Percentiles rank a stretch among this genome's conserved stretches.
phyloP scores from a whole-genome alignment of 2,329 filamentous ascomycete species.

The Pseudogymnoascus sp. region DNA sequence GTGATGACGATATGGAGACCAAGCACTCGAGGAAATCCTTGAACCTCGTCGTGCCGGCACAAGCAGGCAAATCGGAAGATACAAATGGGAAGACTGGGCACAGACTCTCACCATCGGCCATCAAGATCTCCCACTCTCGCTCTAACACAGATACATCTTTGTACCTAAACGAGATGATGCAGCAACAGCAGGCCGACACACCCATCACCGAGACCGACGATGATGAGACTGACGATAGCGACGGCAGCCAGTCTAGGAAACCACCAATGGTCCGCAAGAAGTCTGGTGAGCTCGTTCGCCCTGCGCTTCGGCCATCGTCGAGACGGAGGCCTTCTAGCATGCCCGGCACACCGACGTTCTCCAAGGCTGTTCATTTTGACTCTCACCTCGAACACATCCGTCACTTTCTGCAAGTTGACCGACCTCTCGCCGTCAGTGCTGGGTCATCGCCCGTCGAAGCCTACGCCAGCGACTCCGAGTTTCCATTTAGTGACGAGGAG shows the following conservation, averaged over 20 bases:
- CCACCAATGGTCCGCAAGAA: conserved; percentile 97
- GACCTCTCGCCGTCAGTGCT: conserved; percentile 91
- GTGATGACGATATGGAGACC: conserved; percentile 17
- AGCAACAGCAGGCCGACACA: conserved; percentile 17
- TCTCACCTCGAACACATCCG: conserved; percentile 92
- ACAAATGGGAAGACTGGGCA: conserved; percentile 11
- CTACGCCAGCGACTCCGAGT: conserved; percentile 81
- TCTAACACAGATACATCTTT: conserved; percentile 40
- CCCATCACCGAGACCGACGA: conserved; percentile 46
- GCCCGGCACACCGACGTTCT: conserved; percentile 92
- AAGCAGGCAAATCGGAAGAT: conserved; percentile 26
- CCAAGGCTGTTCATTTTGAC: conserved; percentile 97
- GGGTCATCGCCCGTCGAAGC: conserved; percentile 83
- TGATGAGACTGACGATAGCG: conserved; percentile 46
- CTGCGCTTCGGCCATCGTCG: conserved; percentile 72
- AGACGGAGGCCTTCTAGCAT: conserved; percentile 83
- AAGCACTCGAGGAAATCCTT: conserved; percentile 20
- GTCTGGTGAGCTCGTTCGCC: conserved; percentile 91
- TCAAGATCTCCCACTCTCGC: conserved; percentile 24
- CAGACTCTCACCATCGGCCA: conserved; percentile 11
- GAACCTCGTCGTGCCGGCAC: conserved; percentile 29
- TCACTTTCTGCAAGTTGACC: conserved; percentile 89
- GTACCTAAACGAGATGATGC: conserved; percentile 25
- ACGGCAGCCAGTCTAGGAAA: conserved; percentile 55
- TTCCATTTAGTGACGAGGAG: conserved; percentile 63